A percentile compares a stretch with the other conserved stretches of the same genome.
phyloP scores from a whole-genome alignment of 2,329 filamentous ascomycete species.

The Apiospora kogelbergensis region DNA sequence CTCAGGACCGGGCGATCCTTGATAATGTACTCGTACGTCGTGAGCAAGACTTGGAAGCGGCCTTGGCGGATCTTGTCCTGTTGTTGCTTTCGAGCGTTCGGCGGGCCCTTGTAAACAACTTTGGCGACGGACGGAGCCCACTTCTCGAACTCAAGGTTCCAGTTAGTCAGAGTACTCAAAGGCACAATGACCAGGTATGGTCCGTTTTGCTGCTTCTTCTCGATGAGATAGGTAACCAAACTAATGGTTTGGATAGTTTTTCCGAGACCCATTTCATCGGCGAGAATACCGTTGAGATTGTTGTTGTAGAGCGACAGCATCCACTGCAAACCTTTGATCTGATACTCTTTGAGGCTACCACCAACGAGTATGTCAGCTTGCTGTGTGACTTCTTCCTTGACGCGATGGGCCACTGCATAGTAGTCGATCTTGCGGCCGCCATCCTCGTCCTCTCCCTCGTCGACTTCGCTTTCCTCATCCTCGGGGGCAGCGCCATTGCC shows the following conservation, averaged over 20 bases:
- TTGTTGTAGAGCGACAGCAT: constrained; percentile 99
- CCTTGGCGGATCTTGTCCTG: constrained; percentile 94
- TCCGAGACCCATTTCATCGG: constrained; percentile 99
- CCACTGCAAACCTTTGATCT: constrained; percentile 98
- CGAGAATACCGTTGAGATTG: constrained; percentile 97
- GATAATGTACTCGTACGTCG: constrained; percentile 99
- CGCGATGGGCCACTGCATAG: constrained; percentile 94
- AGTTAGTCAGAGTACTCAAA: constrained; percentile 95
- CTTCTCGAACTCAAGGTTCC: constrained; percentile 98
- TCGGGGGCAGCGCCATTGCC: constrained; percentile 60
- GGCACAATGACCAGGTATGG: constrained; percentile 97
- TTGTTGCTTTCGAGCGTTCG: constrained; percentile 81
- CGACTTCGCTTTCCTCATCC: constrained; percentile 65
- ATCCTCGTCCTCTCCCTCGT: constrained; percentile 69
- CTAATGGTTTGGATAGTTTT: constrained; percentile 99
- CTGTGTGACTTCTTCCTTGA: constrained; percentile 85
- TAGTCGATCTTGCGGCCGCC: constrained; percentile 87
- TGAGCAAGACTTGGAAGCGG: constrained; percentile 92
- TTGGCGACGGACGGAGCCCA: constrained; percentile 88
- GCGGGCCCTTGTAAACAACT: constrained; percentile 96
- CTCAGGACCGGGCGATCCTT: constrained; percentile 93
- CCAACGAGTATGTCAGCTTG: constrained; percentile 88
- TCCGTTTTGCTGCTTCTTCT: constrained; percentile 87
- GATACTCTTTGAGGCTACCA: constrained; percentile 93
- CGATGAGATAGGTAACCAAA: constrained; percentile 94